Base-by-base conservation (phyloP, 768 basidiomycete genomes). In the Pleurotus platypus region DNA sequence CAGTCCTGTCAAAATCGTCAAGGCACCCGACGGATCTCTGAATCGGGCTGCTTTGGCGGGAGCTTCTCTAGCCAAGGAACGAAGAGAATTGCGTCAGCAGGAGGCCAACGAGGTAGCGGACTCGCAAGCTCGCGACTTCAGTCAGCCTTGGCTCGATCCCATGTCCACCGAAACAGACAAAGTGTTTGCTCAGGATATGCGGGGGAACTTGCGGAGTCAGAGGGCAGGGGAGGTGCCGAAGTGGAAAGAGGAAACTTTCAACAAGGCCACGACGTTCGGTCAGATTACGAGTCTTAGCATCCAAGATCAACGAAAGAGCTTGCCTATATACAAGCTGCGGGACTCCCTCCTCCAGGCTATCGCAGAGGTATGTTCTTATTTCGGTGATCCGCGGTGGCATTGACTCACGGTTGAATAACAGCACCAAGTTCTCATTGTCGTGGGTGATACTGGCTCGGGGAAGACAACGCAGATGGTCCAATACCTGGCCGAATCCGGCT, bases 391-490 rank as follows among this genome's bases (percentile, higher is more conserved):
- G 60, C 20, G 12, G 48, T 8, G 24, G 24, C 24, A 5, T 24
- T 24, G 55, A 39, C 45, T 60, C 60, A 58, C 62, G 59, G 18
- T 30, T 40, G 15, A 49, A 35, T 64, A 50, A 55, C 63, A 94
- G 89, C 92, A 99, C 74, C 96, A 94, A 83, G 88, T 98, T 22
- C 87, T 99, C 56, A 94, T 99, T 62, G 97, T 99, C 38, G 91
- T 99, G 56, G 97, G 97, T 46, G 97, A 99, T 67, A 99, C 97
- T 46, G 97, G 97, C 24, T 98, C 96, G 6, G 97, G 97, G 11
- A 99, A 99, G 70, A 98, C 97, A 5, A 99, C 97, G 0, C 97
- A 99, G 68, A 98, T 99, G 94, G 90, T 91, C 0, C 97, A 98
- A 71, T 99, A 98, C 64, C 82, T 99, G 43, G 96, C 96, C 9